These are phyloP conservation scores for Tetradesmus obliquus DNA, from an alignment of 139 green algal species.

Conservation along the genomic window DNA sequence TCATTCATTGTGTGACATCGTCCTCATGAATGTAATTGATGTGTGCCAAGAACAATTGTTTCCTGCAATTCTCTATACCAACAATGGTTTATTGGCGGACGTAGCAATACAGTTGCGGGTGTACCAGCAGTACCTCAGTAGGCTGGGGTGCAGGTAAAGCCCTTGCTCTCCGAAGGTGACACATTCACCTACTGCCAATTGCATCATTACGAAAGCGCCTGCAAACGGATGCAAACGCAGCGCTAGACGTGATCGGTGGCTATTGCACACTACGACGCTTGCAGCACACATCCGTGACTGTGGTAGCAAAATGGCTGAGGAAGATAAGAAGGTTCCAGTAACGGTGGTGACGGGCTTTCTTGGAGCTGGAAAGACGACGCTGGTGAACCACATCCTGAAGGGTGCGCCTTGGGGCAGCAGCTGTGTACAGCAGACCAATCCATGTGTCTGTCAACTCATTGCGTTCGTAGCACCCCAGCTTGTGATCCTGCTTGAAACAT, in stretches of 20 bases:
- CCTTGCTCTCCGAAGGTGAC: too few species aligned
- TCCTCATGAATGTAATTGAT: too few species aligned
- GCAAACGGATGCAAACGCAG: background rate
- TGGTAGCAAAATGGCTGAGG: background rate
- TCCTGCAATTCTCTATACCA: too few species aligned
- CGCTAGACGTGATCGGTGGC: background rate
- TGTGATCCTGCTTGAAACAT: background rate
- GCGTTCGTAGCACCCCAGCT: background rate
- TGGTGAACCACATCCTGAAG: conserved; percentile 69
- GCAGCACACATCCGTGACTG: background rate
- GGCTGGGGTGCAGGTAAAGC: background rate
- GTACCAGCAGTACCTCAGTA: background rate
- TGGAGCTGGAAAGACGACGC: conserved; percentile 77
- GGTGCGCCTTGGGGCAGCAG: conserved; percentile 23
- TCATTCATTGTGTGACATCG: too few species aligned
- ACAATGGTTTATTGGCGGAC: background rate
- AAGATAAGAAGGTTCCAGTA: conserved; percentile 39
- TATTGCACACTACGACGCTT: background rate
- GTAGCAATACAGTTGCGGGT: background rate
- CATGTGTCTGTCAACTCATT: background rate
- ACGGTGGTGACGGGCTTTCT: conserved; percentile 78
- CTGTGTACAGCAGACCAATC: background rate
- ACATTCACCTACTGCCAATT: too few species aligned
- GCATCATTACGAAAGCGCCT: too few species aligned
- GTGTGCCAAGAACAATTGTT: too few species aligned